phyloP scores from a whole-genome alignment of 805 yeast genomes.

The Kurtzmaniella cleridarum region DNA sequence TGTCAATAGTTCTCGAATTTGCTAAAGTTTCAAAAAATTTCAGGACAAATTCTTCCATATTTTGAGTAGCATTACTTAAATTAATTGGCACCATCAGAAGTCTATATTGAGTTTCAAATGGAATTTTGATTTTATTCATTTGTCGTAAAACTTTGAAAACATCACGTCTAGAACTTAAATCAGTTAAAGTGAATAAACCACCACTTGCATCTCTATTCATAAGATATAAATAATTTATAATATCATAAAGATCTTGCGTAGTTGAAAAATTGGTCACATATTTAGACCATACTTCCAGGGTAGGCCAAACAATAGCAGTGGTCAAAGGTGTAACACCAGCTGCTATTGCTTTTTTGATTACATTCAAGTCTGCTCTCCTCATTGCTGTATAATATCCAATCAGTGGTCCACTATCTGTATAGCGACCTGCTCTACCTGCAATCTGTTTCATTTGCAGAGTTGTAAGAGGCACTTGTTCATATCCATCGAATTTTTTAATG shows the following conservation, averaged over 20 bases:
- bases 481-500: conserved; percentile 67
- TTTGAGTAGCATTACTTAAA: conserved; percentile 23
- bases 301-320: conserved; percentile 77
- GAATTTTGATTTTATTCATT: conserved; percentile 18
- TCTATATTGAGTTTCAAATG: conserved; percentile 52
- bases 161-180: conserved; percentile 31
- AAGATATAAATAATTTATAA: conserved; percentile 26
- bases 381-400: conserved; percentile 54
- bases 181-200: conserved; percentile 28
- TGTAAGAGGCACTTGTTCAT: conserved; percentile 39
- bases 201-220: conserved; percentile 9
- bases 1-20: conserved; percentile 44
- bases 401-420: conserved; percentile 31
- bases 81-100: conserved; percentile 61
- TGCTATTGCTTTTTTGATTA: conserved; percentile 43
- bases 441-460: conserved; percentile 80
- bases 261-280: conserved; percentile 57
- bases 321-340: conserved; percentile 47
- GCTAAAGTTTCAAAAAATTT: conserved; percentile 49
- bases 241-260: conserved; percentile 21
- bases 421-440: conserved; percentile 95
- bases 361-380: conserved; percentile 34
- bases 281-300: conserved; percentile 61
- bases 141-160: conserved; percentile 41
- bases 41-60: conserved; percentile 40